Evolutionary conservation across 2,329 filamentous ascomycete genomes (phyloP).

Genomic region (Penicillium sp.): DNA sequence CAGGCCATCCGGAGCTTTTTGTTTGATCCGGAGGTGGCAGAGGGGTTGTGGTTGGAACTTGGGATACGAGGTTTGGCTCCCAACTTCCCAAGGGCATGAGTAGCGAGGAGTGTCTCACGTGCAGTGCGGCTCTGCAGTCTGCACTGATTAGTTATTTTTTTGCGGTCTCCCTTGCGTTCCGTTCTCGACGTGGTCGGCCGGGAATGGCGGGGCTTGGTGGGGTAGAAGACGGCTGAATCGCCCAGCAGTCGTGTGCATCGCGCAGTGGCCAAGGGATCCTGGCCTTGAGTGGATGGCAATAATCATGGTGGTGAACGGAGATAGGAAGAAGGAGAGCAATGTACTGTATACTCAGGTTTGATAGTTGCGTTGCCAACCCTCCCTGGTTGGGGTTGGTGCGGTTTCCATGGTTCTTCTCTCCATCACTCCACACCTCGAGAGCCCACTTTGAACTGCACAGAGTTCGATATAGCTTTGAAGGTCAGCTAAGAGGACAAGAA

Average conservation of each 20-base stretch:
- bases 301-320: background rate
- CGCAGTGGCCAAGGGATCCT: background rate
- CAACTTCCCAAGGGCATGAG: background rate
- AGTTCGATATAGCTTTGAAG: background rate
- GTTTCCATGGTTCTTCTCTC: slow-evolving; percentile 1
- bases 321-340: background rate
- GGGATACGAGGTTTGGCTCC: slow-evolving; percentile 5
- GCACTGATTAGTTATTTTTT: background rate
- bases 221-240: slow-evolving; percentile 7
- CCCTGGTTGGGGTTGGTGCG: background rate
- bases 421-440: background rate
- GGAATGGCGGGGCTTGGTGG: slow-evolving; percentile 29
- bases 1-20: slow-evolving; percentile 22
- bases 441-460: background rate
- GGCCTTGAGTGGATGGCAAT: background rate
- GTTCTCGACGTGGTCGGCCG: slow-evolving; percentile 29
- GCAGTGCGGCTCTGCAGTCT: slow-evolving; percentile 24
- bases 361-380: background rate
- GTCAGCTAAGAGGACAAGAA: background rate
- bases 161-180: slow-evolving; percentile 11
- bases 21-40: background rate
- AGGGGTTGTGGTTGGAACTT: background rate
- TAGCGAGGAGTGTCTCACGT: slow-evolving; percentile 17
- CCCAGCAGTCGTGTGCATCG: background rate
- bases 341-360: background rate